Evolutionary conservation across 129 eudicot species (phyloP).

Genomic region (Daucus carota): DH1_v3.0 NC_030381.2:41837001-41837500

Average conservation of each 20-base stretch:
- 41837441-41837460: slow-evolving; percentile 83
- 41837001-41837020: no score
- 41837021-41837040: no score
- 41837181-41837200: background rate
- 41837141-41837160: background rate
- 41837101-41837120: no score
- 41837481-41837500: slow-evolving; percentile 55
- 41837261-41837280: slow-evolving; percentile 16
- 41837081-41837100: no score
- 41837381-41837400: slow-evolving; percentile 28
- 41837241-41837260: slow-evolving; percentile 28
- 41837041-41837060: no score
- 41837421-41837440: slow-evolving; percentile 69
- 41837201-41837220: background rate
- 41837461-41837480: slow-evolving; percentile 54
- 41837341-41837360: no score
- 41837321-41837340: background rate
- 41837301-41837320: background rate
- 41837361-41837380: no score
- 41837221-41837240: slow-evolving; percentile 6
- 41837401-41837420: slow-evolving; percentile 56
- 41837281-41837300: slow-evolving; percentile 33
- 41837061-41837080: no score
- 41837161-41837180: background rate
- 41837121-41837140: no score